Conservation (phyloP, 306 rosid species). For the Quercus variabilis region DNA sequence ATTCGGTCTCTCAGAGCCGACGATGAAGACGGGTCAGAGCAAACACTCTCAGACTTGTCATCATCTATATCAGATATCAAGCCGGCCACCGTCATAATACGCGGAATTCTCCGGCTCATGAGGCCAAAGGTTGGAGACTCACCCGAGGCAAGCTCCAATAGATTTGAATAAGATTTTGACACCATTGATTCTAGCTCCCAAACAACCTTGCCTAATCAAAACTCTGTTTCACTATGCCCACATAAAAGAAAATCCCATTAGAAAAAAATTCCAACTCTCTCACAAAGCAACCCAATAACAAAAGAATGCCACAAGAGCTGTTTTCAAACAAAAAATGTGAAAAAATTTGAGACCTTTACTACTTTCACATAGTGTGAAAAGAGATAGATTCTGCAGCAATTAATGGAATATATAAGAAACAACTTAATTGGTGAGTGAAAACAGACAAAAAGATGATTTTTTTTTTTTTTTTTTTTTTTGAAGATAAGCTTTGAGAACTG, state of each 20-base stretch:
- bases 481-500: conserved; percentile 40
- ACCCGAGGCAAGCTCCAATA: conserved; percentile 65
- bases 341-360: conserved; percentile 16
- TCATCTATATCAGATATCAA: conserved; percentile 63
- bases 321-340: not conserved
- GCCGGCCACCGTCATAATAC: conserved; percentile 75
- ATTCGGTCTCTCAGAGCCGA: conserved; percentile 50
- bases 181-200: conserved; percentile 32
- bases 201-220: conserved; percentile 7
- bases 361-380: conserved; percentile 26
- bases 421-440: conserved; percentile 20
- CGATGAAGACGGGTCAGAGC: conserved; percentile 59
- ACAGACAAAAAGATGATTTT: not conserved
- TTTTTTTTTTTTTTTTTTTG: not conserved
- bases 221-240: conserved; percentile 16
- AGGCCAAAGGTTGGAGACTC: conserved; percentile 59
- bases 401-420: conserved; percentile 12
- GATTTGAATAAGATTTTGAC: conserved; percentile 71
- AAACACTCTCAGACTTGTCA: conserved; percentile 49
- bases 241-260: conserved; percentile 20
- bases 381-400: conserved; percentile 24
- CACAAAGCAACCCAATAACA: not conserved
- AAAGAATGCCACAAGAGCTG: not conserved
- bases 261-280: conserved; percentile 10
- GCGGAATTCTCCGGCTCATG: conserved; percentile 49